A percentile compares a stretch with the other conserved stretches of the same genome.
Conservation (phyloP, 1,284 basidiomycete genomes). For the Trichosporon faecale region DNA sequence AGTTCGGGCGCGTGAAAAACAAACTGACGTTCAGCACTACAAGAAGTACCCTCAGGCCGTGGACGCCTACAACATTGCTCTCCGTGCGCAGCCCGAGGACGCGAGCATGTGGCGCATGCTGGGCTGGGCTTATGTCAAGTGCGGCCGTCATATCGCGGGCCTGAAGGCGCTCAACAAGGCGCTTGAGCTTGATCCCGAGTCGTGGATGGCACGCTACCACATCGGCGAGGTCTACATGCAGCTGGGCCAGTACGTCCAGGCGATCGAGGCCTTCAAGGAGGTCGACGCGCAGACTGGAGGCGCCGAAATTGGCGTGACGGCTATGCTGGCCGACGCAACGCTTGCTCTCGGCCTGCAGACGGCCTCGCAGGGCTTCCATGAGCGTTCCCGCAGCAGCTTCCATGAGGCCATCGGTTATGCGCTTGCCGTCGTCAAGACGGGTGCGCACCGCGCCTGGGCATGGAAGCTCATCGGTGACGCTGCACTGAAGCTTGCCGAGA, state of each 20-base stretch:
- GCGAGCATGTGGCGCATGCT: constrained; percentile 80
- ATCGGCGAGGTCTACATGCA: constrained; percentile 82
- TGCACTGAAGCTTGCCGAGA: constrained; percentile 62
- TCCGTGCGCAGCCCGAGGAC: constrained; percentile 77
- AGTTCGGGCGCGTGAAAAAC: constrained; percentile 37
- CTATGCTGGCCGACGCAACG: constrained; percentile 68
- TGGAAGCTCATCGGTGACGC: constrained; percentile 89
- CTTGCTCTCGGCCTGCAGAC: constrained; percentile 70
- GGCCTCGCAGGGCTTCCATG: constrained; percentile 64
- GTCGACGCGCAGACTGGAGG: constrained; percentile 61
- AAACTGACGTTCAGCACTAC: constrained; percentile 59
- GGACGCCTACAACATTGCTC: constrained; percentile 79
- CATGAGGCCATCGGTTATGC: constrained; percentile 60
- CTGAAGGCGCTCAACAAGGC: constrained; percentile 80
- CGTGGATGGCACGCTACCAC: constrained; percentile 82
- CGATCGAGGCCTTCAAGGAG: constrained; percentile 65
- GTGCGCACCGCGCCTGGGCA: constrained; percentile 64
- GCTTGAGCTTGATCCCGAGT: constrained; percentile 63
- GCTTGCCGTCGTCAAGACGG: constrained; percentile 58
- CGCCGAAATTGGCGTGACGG: constrained; percentile 61
- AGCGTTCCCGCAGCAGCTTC: constrained; percentile 72
- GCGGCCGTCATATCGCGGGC: constrained; percentile 83
- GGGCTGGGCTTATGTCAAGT: constrained; percentile 85
- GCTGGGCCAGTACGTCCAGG: constrained; percentile 70
- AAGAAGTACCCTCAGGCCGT: constrained; percentile 75